Base-by-base conservation (phyloP, 2,329 filamentous ascomycete species). In the Daldinia eschscholtzii region DNA sequence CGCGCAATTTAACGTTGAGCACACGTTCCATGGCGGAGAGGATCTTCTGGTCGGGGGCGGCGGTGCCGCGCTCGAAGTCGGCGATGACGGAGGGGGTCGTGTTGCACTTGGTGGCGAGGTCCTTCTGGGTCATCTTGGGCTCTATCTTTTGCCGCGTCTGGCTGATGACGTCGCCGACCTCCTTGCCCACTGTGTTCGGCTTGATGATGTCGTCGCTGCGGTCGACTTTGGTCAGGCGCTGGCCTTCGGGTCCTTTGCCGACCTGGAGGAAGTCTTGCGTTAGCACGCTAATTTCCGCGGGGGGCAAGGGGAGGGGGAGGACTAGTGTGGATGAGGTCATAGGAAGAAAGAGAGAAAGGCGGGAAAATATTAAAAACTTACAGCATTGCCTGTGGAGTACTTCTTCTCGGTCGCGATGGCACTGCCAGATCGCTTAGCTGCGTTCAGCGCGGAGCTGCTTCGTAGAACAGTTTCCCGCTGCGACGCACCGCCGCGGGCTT, bases 181-280 rank as follows among this genome's bases (percentile, higher is more conserved):
- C 86, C 77, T 87, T 86, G 79, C 94, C 93, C 66, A 98, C 86
- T 53, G 93, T 97, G 85, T 97, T 97, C 79, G 94, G 94, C 86
- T 97, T 97, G 83, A 98, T 91, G 83, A 98, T 97, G 80, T 98
- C 96, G 86, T 98, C 94, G 80, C 90, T 91, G 75, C 95, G 94
- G 87, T 98, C 96, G 81, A 99, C 94, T 86, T 98, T 98, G 74
- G 96, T 98, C 73, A 98, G 87, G 80, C 93, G 94, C 84, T 99
- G 96, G 76, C 96, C 96, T 83, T 98, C 95, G 73, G 86, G 86
- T 69, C 83, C 84, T 78, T 85, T 86, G 76, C 85, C 82, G 71
- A 85, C 79, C 83, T 87, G n/a, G n/a, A n/a, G n/a, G n/a, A n/a
- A n/a, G n/a, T n/a, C n/a, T n/a, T n/a, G n/a, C n/a, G n/a, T n/a